Percentiles rank a stretch among this genome's conserved stretches.
phyloP scores from a whole-genome alignment of 1,284 basidiomycete species.

The Albatrellus sp. region DNA sequence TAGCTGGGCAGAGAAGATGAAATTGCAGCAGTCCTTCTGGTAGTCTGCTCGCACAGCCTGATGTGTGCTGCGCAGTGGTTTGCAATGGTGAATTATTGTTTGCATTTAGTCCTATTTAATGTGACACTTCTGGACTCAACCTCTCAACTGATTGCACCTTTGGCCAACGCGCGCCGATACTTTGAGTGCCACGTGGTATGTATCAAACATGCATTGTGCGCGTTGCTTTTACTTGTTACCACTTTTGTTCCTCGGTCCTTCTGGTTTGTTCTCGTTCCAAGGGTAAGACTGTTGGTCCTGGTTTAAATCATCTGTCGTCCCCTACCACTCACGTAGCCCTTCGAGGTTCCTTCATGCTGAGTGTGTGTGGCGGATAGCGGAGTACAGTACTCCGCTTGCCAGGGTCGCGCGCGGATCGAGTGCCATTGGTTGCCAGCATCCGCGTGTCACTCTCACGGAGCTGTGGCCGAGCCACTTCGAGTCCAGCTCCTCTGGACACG shows the following conservation, averaged over 20 bases:
- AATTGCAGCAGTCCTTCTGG: neutral
- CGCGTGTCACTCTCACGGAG: neutral
- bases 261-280: neutral
- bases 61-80: too few species aligned
- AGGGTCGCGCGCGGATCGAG: neutral
- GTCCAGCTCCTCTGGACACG: neutral
- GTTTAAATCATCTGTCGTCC: too few species aligned
- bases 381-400: too few species aligned
- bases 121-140: too few species aligned
- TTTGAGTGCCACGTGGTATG: neutral
- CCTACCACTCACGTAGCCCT: too few species aligned
- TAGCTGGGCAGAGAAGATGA: neutral
- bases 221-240: neutral
- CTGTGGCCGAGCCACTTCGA: neutral
- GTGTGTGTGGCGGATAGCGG: too few species aligned
- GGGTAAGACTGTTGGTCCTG: neutral
- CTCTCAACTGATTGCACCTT: too few species aligned
- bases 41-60: too few species aligned
- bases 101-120: too few species aligned
- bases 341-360: too few species aligned
- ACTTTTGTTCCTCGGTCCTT: neutral
- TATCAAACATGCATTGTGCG: constrained; percentile 1
- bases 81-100: too few species aligned
- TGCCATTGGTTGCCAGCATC: neutral
- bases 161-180: too few species aligned